These are phyloP conservation scores for Musa balbisiana DNA, from an alignment of 202 grass and related monocot genomes.

Conservation along the genomic window DNA sequence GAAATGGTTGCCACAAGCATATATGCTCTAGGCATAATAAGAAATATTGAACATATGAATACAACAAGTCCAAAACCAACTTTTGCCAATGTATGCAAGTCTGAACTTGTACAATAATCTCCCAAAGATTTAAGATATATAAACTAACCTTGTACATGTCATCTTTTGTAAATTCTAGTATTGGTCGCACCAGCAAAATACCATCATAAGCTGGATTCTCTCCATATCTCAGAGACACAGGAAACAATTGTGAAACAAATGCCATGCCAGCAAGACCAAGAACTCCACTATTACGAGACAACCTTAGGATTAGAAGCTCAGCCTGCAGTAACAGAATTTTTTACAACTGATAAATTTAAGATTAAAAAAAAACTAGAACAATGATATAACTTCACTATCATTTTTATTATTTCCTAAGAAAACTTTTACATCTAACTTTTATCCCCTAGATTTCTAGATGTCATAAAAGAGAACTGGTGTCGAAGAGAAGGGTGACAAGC, in stretches of 20 bases:
- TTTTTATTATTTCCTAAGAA: too few relatives aligned
- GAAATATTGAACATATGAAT: neutral
- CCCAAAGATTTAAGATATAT: neutral
- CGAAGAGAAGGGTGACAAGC: too few relatives aligned
- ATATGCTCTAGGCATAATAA: neutral
- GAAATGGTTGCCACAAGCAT: neutral
- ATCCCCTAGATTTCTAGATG: too few relatives aligned
- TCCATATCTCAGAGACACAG: slow-evolving; percentile 38
- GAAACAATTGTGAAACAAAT: slow-evolving; percentile 75
- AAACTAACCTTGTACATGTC: slow-evolving; percentile 87
- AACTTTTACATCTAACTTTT: too few relatives aligned
- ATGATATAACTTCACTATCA: neutral
- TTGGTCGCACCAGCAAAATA: slow-evolving; percentile 77
- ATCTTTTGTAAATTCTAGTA: slow-evolving; percentile 92
- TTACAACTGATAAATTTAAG: neutral
- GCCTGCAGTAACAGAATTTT: slow-evolving; percentile 45
- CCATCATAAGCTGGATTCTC: slow-evolving; percentile 33
- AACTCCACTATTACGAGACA: slow-evolving; percentile 90
- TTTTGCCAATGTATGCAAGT: neutral
- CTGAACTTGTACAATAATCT: neutral
- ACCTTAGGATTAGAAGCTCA: slow-evolving; percentile 82
- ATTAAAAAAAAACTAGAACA: slow-evolving; percentile 2
- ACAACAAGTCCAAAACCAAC: neutral
- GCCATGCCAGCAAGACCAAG: slow-evolving; percentile 94
- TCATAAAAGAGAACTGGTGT: too few relatives aligned